Evolutionary conservation across 768 basidiomycete genomes (phyloP).

Genomic region (Russula brevipes): DNA sequence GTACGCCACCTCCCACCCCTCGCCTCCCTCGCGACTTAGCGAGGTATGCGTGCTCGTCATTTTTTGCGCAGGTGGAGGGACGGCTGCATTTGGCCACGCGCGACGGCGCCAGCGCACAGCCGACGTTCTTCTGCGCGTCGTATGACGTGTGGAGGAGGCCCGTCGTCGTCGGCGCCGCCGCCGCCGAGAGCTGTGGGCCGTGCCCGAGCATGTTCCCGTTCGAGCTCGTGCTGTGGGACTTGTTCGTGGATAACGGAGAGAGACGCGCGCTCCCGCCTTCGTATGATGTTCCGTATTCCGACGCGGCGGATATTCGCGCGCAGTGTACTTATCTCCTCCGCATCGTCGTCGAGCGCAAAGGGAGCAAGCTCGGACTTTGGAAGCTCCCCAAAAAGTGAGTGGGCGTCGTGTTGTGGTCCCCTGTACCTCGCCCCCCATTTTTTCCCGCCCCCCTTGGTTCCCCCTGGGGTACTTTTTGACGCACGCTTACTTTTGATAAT

Average conservation of each 20-base stretch:
- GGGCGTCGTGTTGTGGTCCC: not conserved
- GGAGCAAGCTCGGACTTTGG: slow-evolving; percentile 40
- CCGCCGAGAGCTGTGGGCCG: not conserved
- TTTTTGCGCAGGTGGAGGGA: slow-evolving; percentile 28
- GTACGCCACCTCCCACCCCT: slow-evolving; percentile 28
- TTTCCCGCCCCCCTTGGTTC: not conserved
- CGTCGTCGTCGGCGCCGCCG: not conserved
- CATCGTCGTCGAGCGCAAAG: slow-evolving; percentile 37
- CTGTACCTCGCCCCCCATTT: not conserved
- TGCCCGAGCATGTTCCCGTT: slow-evolving; percentile 42
- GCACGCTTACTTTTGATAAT: not conserved
- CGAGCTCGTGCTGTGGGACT: slow-evolving; percentile 26
- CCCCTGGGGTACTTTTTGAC: not conserved
- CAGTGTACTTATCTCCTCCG: slow-evolving; percentile 45
- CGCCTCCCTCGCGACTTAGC: no score
- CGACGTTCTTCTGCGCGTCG: slow-evolving; percentile 17
- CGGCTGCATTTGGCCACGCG: slow-evolving; percentile 18
- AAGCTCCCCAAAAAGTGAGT: slow-evolving; percentile 44
- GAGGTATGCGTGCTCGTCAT: no score
- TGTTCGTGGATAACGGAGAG: slow-evolving; percentile 7
- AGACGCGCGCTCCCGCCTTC: slow-evolving; percentile 39
- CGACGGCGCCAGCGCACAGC: slow-evolving; percentile 13
- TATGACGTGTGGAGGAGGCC: slow-evolving; percentile 22
- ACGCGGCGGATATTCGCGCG: slow-evolving; percentile 30
- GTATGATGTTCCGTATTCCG: slow-evolving; percentile 40